Conservation (phyloP, 768 basidiomycete species). For the Pulveroboletus sp. region DNA sequence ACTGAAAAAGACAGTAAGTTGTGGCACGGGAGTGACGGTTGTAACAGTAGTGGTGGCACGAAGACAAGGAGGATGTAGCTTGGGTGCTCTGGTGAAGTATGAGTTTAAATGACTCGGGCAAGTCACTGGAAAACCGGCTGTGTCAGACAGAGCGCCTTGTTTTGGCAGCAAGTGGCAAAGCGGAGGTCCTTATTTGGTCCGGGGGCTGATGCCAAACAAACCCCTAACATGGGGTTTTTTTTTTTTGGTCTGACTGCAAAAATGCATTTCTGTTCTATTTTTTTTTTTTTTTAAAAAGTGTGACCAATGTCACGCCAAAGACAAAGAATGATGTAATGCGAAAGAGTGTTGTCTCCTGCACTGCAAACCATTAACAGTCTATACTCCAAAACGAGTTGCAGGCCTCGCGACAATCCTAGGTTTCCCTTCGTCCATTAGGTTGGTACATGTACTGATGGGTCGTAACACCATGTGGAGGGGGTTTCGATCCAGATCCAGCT, state of each 20-base stretch:
- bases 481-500: conserved; percentile 20
- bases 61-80: conserved; percentile 14
- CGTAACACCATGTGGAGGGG: conserved; percentile 25
- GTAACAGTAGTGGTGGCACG: conserved; percentile 12
- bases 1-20: neutral
- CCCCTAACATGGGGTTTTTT: neutral
- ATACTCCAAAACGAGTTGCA: conserved; percentile 6
- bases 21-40: neutral
- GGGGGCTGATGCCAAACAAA: conserved; percentile 26
- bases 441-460: conserved; percentile 45
- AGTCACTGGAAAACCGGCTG: conserved; percentile 15
- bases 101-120: conserved; percentile 17
- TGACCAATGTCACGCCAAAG: conserved; percentile 20
- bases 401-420: conserved; percentile 8
- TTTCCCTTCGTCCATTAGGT: conserved; percentile 37
- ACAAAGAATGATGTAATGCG: conserved; percentile 12
- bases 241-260: no score
- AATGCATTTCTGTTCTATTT: neutral
- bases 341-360: no score
- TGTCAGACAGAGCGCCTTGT: conserved; percentile 23
- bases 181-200: conserved; percentile 19
- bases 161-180: conserved; percentile 17
- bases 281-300: conserved; percentile 1
- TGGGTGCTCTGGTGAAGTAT: conserved; percentile 1
- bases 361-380: no score